These are phyloP conservation scores for Pisolithus tinctorius DNA, from an alignment of 768 basidiomycete species.

Conservation along the genomic window DNA sequence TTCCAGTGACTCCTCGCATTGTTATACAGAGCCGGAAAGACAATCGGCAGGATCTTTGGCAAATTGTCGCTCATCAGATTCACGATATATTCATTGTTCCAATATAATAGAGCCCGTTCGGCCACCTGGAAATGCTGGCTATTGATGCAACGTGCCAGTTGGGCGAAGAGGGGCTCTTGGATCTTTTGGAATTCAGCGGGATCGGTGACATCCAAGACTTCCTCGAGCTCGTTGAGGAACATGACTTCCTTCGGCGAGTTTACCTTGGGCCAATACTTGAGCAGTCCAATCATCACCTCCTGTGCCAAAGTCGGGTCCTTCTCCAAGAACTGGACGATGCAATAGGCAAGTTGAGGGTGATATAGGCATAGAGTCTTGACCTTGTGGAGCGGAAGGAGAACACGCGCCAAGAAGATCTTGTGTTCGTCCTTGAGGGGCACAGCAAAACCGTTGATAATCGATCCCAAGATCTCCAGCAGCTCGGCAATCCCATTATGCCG, in stretches of 20 bases:
- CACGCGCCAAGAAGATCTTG: constrained; percentile 93
- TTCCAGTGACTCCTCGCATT: constrained; percentile 99
- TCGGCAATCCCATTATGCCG: constrained; percentile 99
- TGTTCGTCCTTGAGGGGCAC: constrained; percentile 98
- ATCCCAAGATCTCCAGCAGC: constrained; percentile 94
- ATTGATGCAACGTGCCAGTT: constrained; percentile 94
- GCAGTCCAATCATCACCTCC: constrained; percentile 93
- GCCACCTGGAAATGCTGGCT: constrained; percentile 99
- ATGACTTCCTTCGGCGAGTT: constrained; percentile 99
- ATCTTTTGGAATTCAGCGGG: constrained; percentile 96
- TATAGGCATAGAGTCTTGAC: constrained; percentile 96
- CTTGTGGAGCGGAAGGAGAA: constrained; percentile 94
- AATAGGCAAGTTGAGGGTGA: constrained; percentile 98
- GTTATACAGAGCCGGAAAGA: constrained; percentile 92
- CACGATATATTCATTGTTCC: constrained; percentile 99
- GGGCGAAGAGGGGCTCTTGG: constrained; percentile 85
- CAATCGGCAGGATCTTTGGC: constrained; percentile 81
- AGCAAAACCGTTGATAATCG: constrained; percentile 99
- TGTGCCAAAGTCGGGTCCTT: constrained; percentile 90
- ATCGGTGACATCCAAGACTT: constrained; percentile 97
- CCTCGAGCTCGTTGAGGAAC: constrained; percentile 99
- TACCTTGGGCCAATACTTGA: constrained; percentile 98
- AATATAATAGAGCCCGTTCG: constrained; percentile 92
- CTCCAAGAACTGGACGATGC: constrained; percentile 97
- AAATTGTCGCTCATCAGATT: constrained; percentile 99